Conservation (phyloP, 352 stramenopile species). For the Blastocystis sp. region DNA sequence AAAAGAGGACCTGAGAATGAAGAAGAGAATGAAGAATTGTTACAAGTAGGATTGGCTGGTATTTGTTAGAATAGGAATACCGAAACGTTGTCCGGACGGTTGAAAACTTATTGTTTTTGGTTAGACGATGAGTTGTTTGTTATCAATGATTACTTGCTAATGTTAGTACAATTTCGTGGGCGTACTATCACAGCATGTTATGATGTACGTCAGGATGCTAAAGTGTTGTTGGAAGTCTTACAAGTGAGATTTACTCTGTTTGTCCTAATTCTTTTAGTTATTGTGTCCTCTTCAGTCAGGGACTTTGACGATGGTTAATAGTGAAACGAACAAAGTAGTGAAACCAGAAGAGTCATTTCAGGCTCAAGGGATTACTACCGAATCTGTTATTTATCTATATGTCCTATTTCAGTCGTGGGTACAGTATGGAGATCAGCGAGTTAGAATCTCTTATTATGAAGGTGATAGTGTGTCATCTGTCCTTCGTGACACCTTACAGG, state of each 20-base stretch:
- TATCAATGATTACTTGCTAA: neutral
- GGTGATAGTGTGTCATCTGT: neutral
- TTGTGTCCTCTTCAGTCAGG: neutral
- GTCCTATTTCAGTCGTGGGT: neutral
- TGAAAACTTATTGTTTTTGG: slow-evolving; percentile 53
- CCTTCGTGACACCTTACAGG: neutral
- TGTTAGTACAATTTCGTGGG: neutral
- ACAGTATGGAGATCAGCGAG: neutral
- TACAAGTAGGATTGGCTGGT: neutral
- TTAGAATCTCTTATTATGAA: neutral
- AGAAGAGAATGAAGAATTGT: slow-evolving; percentile 13
- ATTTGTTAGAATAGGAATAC: slow-evolving; percentile 6
- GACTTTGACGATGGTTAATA: neutral
- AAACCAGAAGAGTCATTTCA: neutral
- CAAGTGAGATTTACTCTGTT: neutral
- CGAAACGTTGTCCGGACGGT: slow-evolving; percentile 41
- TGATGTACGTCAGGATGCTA: neutral
- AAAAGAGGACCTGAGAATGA: neutral
- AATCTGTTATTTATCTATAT: neutral
- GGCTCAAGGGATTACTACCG: neutral
- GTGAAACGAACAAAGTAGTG: neutral
- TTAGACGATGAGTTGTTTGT: slow-evolving; percentile 40
- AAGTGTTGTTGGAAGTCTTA: neutral
- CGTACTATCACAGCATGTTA: neutral
- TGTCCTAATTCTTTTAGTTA: neutral